Evolutionary conservation across 164 flowering plant genomes (phyloP).

Genomic region (Nelumbo lutea): DNA sequence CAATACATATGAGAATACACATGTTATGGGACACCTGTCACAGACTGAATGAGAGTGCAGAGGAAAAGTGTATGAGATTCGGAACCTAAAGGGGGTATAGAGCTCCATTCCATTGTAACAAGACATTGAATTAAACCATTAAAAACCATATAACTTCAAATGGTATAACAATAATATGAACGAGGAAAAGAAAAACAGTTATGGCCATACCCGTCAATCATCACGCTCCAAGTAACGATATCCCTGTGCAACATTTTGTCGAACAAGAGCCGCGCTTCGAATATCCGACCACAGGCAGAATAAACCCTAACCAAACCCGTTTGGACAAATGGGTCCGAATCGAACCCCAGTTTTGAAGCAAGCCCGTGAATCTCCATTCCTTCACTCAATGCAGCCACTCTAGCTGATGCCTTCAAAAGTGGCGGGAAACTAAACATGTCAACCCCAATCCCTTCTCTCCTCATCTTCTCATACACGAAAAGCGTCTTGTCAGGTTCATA

Average conservation of each 20-base stretch:
- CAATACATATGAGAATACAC: no score
- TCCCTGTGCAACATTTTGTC: conserved; percentile 39
- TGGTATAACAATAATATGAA: not conserved
- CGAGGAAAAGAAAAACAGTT: no score
- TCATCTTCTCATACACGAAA: conserved; percentile 37
- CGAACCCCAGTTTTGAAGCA: conserved; percentile 49
- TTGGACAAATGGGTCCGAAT: conserved; percentile 53
- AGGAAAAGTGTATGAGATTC: not conserved
- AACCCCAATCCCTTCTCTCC: conserved; percentile 31
- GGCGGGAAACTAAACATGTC: conserved; percentile 65
- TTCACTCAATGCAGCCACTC: conserved; percentile 27
- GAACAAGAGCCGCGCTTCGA: conserved; percentile 35
- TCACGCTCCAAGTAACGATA: conserved; percentile 51
- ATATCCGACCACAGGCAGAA: conserved; percentile 31
- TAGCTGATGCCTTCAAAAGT: conserved; percentile 51
- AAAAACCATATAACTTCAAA: not conserved
- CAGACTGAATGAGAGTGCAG: no score
- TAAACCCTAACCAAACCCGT: conserved; percentile 60
- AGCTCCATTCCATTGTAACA: not conserved
- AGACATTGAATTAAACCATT: not conserved
- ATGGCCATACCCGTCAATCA: conserved; percentile 59
- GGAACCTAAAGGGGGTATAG: not conserved
- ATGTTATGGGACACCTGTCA: no score
- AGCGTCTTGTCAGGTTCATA: conserved; percentile 38
- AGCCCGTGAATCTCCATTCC: conserved; percentile 73